Evolutionary conservation across 257 asterid genomes (phyloP).

Genomic region (Ophiorrhiza pumila): DNA sequence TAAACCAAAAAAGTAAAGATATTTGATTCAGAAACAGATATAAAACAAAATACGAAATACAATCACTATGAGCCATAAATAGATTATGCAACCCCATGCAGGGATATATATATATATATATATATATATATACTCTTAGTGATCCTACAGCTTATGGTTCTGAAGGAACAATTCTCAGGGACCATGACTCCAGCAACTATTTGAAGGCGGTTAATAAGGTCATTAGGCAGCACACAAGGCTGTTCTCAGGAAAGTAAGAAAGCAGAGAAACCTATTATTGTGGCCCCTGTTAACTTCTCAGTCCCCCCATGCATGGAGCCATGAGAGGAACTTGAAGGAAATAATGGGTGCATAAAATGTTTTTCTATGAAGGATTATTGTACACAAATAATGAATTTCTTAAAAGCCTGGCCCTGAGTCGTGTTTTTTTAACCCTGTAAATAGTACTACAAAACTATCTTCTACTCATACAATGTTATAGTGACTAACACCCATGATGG

Average conservation of each 20-base stretch:
- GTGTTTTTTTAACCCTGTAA: constrained; percentile 29
- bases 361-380: not conserved
- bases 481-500: not conserved
- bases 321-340: constrained; percentile 34
- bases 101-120: too few species aligned
- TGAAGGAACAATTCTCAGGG: constrained; percentile 72
- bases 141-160: constrained; percentile 81
- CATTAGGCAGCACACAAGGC: constrained; percentile 44
- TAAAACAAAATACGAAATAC: too few species aligned
- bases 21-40: too few species aligned
- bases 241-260: constrained; percentile 34
- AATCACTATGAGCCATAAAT: too few species aligned
- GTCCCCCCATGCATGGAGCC: constrained; percentile 76
- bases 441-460: constrained; percentile 15
- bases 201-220: constrained; percentile 62
- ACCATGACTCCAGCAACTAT: constrained; percentile 87
- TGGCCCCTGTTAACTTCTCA: constrained; percentile 69
- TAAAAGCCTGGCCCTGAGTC: too few species aligned
- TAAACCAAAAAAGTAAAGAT: too few species aligned
- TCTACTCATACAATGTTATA: not conserved
- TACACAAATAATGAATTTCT: too few species aligned
- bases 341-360: constrained; percentile 38
- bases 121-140: too few species aligned
- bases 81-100: too few species aligned
- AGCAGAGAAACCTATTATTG: constrained; percentile 53